Evolutionary conservation across 1,284 basidiomycete genomes (phyloP).

Genomic region (Moesziomyces aphidis): DNA sequence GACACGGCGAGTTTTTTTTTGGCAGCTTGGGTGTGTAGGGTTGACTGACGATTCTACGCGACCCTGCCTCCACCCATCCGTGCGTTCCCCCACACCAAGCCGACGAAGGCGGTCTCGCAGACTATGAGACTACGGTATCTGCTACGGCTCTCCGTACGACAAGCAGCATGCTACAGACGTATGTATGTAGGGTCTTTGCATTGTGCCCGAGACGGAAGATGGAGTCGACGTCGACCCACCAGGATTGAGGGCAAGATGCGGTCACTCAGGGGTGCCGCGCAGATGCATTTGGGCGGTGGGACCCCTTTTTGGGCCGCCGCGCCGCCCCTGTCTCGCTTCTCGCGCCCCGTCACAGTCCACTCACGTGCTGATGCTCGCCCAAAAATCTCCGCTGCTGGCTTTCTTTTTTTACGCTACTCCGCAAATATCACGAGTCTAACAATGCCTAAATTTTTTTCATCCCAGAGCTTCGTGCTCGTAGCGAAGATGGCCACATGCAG

Average conservation of each 20-base stretch:
- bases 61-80: neutral
- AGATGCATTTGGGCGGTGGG: neutral
- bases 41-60: constrained; percentile 40
- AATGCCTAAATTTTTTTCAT: too few relatives aligned
- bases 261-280: constrained; percentile 11
- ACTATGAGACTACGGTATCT: neutral
- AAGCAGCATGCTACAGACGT: too few relatives aligned
- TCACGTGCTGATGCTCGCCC: neutral
- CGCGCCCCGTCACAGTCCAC: too few relatives aligned
- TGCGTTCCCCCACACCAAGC: too few relatives aligned
- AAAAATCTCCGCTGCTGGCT: neutral
- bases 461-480: too few relatives aligned
- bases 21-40: neutral
- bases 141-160: too few relatives aligned
- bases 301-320: neutral
- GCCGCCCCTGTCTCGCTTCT: constrained; percentile 3
- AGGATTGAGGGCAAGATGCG: neutral
- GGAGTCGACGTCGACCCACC: too few relatives aligned
- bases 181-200: too few relatives aligned
- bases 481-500: too few relatives aligned
- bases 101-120: neutral
- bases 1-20: constrained; percentile 3
- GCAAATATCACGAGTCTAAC: neutral
- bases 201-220: too few relatives aligned
- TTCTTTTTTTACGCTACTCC: neutral